Conservation (phyloP, 2,329 filamentous ascomycete species). For the Penicillium aurantiogriseum region DNA sequence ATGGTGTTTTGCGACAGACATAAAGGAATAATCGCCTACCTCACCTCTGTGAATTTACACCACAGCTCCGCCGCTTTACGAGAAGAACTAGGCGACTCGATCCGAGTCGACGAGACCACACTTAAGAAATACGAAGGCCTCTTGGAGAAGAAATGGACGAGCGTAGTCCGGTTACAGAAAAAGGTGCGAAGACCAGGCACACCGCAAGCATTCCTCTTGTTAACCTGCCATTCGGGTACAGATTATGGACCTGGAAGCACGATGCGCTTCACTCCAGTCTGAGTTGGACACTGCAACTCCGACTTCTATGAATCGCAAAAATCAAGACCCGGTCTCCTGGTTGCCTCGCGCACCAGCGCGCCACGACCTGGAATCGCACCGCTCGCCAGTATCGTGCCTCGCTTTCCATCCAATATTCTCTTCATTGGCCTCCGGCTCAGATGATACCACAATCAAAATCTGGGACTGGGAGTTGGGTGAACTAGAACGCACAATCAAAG, state of each 20-base stretch:
- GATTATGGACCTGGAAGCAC: constrained; percentile 91
- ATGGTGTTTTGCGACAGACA: constrained; percentile 57
- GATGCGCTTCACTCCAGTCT: constrained; percentile 68
- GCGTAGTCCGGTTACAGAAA: constrained; percentile 89
- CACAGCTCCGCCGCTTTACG: constrained; percentile 70
- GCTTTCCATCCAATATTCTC: constrained; percentile 93
- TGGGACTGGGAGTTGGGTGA: constrained; percentile 97
- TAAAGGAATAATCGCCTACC: constrained; percentile 90
- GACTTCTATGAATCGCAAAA: constrained; percentile 71
- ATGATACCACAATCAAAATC: constrained; percentile 92
- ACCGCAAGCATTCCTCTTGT: constrained; percentile 6
- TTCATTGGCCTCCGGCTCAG: constrained; percentile 83
- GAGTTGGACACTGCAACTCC: constrained; percentile 84
- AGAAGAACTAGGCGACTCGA: constrained; percentile 69
- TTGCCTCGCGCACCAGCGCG: constrained; percentile 78
- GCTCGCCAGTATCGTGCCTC: constrained; percentile 77
- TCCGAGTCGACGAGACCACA: constrained; percentile 73
- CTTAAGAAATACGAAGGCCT: constrained; percentile 92
- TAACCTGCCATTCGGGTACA: constrained; percentile 39
- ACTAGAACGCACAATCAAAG: constrained; percentile 84
- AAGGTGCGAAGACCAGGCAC: constrained; percentile 55
- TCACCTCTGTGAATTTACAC: constrained; percentile 69
- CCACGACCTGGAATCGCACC: constrained; percentile 80
- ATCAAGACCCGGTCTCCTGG: constrained; percentile 83
- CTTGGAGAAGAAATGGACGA: constrained; percentile 98